phyloP scores from a whole-genome alignment of 441 rosid genomes.

The Erodium chrysanthum region DNA sequence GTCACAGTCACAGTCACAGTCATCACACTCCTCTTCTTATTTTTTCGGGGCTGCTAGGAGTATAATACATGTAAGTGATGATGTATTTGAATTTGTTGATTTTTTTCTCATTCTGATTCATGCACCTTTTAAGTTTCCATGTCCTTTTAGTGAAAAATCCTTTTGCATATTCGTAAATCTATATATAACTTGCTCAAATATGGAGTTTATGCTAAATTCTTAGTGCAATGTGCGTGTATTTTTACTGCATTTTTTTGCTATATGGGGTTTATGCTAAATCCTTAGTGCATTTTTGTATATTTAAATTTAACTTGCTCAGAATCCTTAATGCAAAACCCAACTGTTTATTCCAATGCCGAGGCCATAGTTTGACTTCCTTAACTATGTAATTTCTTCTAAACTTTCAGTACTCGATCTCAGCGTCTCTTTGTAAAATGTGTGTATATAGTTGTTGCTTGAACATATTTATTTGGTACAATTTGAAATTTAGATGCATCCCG shows the following conservation, averaged over 20 bases:
- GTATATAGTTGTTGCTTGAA: not conserved
- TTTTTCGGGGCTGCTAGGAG: conserved; percentile 29
- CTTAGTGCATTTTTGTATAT: not conserved
- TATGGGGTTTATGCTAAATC: no score
- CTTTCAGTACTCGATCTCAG: no score
- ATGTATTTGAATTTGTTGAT: conserved; percentile 28
- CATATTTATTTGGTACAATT: not conserved
- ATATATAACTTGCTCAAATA: no score
- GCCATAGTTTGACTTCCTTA: not conserved
- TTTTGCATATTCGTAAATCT: no score
- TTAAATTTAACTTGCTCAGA: not conserved
- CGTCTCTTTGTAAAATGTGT: no score
- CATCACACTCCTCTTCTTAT: conserved; percentile 34
- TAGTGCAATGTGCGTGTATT: no score
- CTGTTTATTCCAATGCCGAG: not conserved
- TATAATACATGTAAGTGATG: conserved; percentile 31
- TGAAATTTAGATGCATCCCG: not conserved
- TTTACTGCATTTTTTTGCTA: no score
- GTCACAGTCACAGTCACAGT: not conserved
- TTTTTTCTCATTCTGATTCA: conserved; percentile 44
- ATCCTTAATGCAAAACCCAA: not conserved
- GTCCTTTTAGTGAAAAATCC: not conserved
- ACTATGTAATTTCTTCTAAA: no score
- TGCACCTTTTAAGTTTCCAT: conserved; percentile 24
- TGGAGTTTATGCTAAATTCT: no score